A percentile compares a stretch with the other conserved stretches of the same genome.
Evolutionary conservation across 1,284 basidiomycete species (phyloP).

Genomic region (Puccinia sorghi): DNA sequence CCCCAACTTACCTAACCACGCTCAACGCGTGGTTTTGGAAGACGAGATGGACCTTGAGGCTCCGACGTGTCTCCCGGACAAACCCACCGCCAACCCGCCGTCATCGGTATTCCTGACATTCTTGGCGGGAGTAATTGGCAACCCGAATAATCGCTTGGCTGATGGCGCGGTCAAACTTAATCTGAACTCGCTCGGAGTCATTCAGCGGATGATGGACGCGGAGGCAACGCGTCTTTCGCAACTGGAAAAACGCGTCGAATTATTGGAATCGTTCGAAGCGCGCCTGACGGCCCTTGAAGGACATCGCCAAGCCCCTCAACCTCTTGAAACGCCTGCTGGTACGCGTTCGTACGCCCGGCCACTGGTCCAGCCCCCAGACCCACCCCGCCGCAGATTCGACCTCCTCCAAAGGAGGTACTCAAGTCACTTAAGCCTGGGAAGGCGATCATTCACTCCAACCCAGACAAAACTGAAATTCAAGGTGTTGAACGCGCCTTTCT

Average conservation of each 20-base stretch:
- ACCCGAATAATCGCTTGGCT: not conserved
- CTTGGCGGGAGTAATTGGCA: not conserved
- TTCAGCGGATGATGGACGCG: not conserved
- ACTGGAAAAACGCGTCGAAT: not conserved
- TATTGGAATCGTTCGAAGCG: not conserved
- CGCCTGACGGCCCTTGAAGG: not conserved
- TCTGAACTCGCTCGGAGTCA: not conserved
- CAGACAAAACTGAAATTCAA: not conserved
- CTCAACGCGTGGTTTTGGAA: too few species aligned
- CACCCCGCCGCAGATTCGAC: not conserved
- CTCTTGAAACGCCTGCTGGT: not conserved
- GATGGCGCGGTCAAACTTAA: not conserved
- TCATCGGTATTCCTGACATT: not conserved
- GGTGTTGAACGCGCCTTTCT: not conserved
- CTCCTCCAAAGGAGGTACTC: not conserved
- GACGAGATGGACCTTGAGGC: not conserved
- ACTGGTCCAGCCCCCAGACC: not conserved
- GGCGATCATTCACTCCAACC: constrained; percentile 2
- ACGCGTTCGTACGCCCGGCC: not conserved
- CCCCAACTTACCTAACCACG: not conserved
- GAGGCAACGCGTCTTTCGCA: not conserved
- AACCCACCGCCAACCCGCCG: not conserved
- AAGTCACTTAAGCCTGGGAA: not conserved
- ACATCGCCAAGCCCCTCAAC: not conserved
- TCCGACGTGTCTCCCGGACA: not conserved